phyloP scores from a whole-genome alignment of 139 green algal species.

The Pycnococcus provasolii region DNA sequence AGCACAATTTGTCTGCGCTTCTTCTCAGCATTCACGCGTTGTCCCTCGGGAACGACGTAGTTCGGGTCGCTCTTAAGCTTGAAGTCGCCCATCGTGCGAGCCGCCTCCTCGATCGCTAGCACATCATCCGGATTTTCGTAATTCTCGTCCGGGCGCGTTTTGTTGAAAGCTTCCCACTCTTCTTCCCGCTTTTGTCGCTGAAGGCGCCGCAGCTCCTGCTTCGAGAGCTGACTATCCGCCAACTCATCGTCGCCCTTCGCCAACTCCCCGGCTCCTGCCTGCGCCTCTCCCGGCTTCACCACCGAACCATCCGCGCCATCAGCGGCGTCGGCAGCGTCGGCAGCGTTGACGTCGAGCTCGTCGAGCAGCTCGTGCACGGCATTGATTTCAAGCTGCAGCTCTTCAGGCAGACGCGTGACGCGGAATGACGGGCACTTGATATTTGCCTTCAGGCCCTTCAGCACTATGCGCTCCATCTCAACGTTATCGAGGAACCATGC shows the following conservation, averaged over 20 bases:
- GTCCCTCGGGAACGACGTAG: slow-evolving; percentile 53
- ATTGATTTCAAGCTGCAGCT: slow-evolving; percentile 34
- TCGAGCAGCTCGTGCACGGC: slow-evolving; percentile 11
- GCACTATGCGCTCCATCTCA: slow-evolving; percentile 49
- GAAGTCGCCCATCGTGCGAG: slow-evolving; percentile 59
- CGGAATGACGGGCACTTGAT: slow-evolving; percentile 41
- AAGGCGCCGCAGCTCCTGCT: slow-evolving; percentile 45
- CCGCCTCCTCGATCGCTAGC: slow-evolving; percentile 42
- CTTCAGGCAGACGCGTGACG: slow-evolving; percentile 29
- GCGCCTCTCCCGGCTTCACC: slow-evolving; percentile 3
- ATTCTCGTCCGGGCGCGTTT: slow-evolving; percentile 48
- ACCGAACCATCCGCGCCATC: not conserved
- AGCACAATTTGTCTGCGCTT: slow-evolving; percentile 54
- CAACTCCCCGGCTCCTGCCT: not conserved
- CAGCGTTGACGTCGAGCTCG: slow-evolving; percentile 7
- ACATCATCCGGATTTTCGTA: slow-evolving; percentile 55
- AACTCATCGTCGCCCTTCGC: not conserved
- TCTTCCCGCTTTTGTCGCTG: slow-evolving; percentile 50
- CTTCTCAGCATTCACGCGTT: slow-evolving; percentile 49
- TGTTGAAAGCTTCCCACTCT: slow-evolving; percentile 54
- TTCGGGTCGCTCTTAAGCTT: slow-evolving; percentile 67
- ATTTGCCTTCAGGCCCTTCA: slow-evolving; percentile 17
- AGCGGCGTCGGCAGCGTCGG: not conserved
- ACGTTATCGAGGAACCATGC: slow-evolving; percentile 46
- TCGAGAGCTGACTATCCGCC: slow-evolving; percentile 23